phyloP scores from a whole-genome alignment of 352 stramenopile genomes.

The Pythium sp. region DNA sequence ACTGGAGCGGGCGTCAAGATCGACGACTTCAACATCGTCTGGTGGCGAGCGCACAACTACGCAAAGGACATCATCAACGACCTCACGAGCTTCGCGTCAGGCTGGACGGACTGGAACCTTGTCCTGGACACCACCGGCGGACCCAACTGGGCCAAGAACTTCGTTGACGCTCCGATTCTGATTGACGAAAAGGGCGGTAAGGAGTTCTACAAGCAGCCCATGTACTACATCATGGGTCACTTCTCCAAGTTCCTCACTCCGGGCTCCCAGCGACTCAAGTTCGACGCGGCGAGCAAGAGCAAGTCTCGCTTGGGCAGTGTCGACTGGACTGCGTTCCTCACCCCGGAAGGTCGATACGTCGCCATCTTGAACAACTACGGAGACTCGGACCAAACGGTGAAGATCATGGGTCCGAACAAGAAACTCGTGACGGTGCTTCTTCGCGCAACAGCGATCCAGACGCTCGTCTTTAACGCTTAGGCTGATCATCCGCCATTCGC shows the following conservation, averaged over 20 bases:
- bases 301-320: conserved; percentile 19
- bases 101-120: conserved; percentile 87
- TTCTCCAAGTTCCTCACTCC: conserved; percentile 58
- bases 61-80: conserved; percentile 82
- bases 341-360: conserved; percentile 26
- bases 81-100: conserved; percentile 57
- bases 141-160: conserved; percentile 74
- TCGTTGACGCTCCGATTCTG: conserved; percentile 66
- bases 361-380: conserved; percentile 35
- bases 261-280: conserved; percentile 34
- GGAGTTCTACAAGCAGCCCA: conserved; percentile 68
- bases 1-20: conserved; percentile 40
- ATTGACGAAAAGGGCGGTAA: conserved; percentile 33
- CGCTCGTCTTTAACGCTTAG: conserved; percentile 40
- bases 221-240: conserved; percentile 75
- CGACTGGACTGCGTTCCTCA: conserved; percentile 29
- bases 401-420: conserved; percentile 32
- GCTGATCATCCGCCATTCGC: no score
- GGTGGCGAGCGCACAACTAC: conserved; percentile 68
- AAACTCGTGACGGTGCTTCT: conserved; percentile 38
- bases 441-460: conserved; percentile 40
- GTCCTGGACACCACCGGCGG: conserved; percentile 53
- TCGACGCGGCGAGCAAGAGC: conserved; percentile 19
- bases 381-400: conserved; percentile 33
- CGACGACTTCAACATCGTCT: conserved; percentile 42